Conservation (phyloP, 2,329 filamentous ascomycete genomes). For the Ophiostoma ulmi region DNA sequence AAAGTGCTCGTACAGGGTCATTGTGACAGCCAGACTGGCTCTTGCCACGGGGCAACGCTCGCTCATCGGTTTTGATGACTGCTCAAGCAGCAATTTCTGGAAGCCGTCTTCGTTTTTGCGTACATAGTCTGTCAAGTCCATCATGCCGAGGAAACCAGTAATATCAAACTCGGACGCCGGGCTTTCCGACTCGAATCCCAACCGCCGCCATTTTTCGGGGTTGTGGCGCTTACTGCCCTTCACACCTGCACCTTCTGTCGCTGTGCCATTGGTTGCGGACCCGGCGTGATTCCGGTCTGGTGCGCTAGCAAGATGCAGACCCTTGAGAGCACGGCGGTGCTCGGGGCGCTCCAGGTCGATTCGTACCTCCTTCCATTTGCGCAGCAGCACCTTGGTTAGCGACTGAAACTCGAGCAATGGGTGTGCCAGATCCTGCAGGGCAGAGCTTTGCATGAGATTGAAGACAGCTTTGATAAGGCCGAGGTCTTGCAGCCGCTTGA, state of each 20-base stretch:
- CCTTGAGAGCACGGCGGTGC: constrained; percentile 79
- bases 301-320: constrained; percentile 75
- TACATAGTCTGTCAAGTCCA: constrained; percentile 94
- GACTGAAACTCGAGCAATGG: constrained; percentile 90
- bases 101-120: constrained; percentile 87
- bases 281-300: constrained; percentile 47
- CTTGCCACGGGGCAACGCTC: constrained; percentile 82
- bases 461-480: constrained; percentile 91
- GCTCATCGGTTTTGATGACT: constrained; percentile 64
- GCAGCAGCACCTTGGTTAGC: constrained; percentile 78
- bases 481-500: constrained; percentile 87
- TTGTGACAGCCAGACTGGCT: constrained; percentile 79
- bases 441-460: constrained; percentile 87
- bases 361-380: constrained; percentile 80
- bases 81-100: constrained; percentile 86
- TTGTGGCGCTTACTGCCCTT: constrained; percentile 69
- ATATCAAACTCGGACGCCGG: constrained; percentile 79
- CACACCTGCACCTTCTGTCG: constrained; percentile 31
- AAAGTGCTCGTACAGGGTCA: constrained; percentile 90
- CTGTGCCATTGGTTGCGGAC: constrained; percentile 28
- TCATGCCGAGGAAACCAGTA: constrained; percentile 88
- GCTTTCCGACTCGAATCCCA: constrained; percentile 88
- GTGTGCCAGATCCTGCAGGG: constrained; percentile 82
- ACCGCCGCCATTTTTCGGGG: constrained; percentile 84
- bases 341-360: constrained; percentile 84